Percentiles rank a stretch among this genome's conserved stretches.
Conservation (phyloP, 73 alveolate species). For the Symbiodinium pilosum region DNA sequence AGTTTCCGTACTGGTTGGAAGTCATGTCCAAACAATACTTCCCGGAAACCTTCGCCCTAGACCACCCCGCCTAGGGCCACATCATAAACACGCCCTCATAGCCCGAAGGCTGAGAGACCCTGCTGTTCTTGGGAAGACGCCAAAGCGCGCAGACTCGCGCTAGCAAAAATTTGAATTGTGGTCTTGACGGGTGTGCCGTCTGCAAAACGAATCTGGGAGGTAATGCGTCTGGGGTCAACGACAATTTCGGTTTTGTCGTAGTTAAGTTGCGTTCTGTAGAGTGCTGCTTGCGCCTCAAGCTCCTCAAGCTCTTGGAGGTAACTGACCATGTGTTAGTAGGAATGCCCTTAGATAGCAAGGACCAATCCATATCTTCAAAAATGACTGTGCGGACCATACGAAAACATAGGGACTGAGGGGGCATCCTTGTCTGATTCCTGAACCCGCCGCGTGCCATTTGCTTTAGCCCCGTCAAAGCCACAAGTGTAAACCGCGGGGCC, state of each 20-base stretch:
- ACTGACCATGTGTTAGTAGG: background rate
- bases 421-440: conserved; percentile 24
- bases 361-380: background rate
- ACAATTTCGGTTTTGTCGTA: background rate
- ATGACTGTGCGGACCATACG: background rate
- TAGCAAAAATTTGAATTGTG: background rate
- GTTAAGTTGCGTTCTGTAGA: background rate
- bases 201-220: background rate
- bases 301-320: background rate
- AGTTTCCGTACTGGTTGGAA: too few species aligned
- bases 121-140: too few species aligned
- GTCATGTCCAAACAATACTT: too few species aligned
- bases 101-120: too few species aligned
- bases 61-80: too few species aligned
- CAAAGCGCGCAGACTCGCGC: too few species aligned
- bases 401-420: conserved; percentile 30
- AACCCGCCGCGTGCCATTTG: background rate
- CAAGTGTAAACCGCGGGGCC: background rate
- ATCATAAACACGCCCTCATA: too few species aligned
- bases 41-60: too few species aligned
- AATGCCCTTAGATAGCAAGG: background rate
- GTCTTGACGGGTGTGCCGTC: background rate
- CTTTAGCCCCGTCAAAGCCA: background rate
- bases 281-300: background rate
- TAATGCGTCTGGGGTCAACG: background rate